phyloP scores from a whole-genome alignment of 2,329 filamentous ascomycete species.

The Mycosphaerella arachidis region DNA sequence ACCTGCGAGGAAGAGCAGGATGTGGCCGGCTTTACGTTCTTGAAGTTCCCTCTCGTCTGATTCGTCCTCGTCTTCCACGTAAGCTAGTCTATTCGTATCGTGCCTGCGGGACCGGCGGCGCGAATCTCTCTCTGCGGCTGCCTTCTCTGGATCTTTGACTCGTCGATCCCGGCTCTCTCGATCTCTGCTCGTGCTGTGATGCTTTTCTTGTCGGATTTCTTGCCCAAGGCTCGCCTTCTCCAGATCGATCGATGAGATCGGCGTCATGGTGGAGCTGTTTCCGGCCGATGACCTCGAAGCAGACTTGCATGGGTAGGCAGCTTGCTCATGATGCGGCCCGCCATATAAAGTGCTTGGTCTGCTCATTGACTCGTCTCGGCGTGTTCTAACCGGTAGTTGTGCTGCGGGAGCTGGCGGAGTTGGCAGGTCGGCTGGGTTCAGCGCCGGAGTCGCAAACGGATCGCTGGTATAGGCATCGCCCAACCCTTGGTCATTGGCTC shows the following conservation, averaged over 20 bases:
- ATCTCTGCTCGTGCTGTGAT: constrained; percentile 18
- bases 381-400: constrained; percentile 4
- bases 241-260: constrained; percentile 29
- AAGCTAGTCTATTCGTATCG: constrained; percentile 15
- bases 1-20: constrained; percentile 50
- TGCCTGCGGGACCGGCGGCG: constrained; percentile 8
- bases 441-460: constrained; percentile 17
- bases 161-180: constrained; percentile 18
- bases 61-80: constrained; percentile 32
- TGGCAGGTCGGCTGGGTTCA: constrained; percentile 10
- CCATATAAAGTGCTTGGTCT: constrained; percentile 3
- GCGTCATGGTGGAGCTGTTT: constrained; percentile 22
- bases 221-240: constrained; percentile 23
- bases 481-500: constrained; percentile 7
- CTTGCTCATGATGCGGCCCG: constrained; percentile 11
- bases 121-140: constrained; percentile 15
- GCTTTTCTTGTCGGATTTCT: constrained; percentile 9
- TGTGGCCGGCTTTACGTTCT: constrained; percentile 42
- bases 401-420: constrained; percentile 20
- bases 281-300: constrained; percentile 29
- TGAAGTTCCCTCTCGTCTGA: constrained; percentile 37
- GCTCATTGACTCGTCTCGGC: constrained; percentile 1
- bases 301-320: constrained; percentile 20
- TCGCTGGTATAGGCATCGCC: constrained; percentile 5
- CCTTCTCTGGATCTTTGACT: constrained; percentile 26